phyloP scores from a whole-genome alignment of 1,139 yeast genomes.

The Geotrichum bryndzae region DNA sequence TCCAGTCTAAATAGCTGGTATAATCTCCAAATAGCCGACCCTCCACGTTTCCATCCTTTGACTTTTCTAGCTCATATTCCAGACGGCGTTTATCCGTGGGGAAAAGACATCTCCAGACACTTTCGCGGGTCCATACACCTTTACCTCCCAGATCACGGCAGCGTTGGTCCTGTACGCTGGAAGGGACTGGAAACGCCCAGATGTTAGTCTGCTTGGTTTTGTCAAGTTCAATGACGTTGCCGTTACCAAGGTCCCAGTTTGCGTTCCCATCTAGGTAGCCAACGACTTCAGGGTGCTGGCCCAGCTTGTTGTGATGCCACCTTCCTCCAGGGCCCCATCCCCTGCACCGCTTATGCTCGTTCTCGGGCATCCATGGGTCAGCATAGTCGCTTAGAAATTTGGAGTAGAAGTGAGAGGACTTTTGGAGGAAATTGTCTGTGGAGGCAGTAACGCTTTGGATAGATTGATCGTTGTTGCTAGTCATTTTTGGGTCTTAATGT shows the following conservation, averaged over 20 bases:
- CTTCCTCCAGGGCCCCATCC: background rate
- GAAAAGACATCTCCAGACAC: conserved; percentile 84
- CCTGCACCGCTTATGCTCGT: background rate
- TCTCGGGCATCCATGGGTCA: background rate
- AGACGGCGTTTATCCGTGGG: conserved; percentile 38
- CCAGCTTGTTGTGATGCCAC: background rate
- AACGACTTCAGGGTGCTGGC: background rate
- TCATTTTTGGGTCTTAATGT: background rate
- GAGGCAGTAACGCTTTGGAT: background rate
- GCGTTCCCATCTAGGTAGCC: background rate
- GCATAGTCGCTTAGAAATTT: background rate
- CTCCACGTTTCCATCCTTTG: background rate
- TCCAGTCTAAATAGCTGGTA: conserved; percentile 17
- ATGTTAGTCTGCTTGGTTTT: conserved; percentile 13
- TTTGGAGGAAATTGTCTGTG: background rate
- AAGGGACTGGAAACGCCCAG: conserved; percentile 58
- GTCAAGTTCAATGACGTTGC: conserved; percentile 7
- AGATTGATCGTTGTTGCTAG: background rate
- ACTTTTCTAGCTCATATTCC: background rate
- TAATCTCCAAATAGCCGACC: conserved; percentile 14
- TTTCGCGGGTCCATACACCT: conserved; percentile 69
- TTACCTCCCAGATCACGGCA: conserved; percentile 62
- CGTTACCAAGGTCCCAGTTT: background rate
- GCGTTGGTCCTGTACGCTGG: conserved; percentile 50
- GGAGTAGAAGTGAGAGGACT: background rate